Conservation (phyloP, 1,284 basidiomycete species). For the Pascua sp. region DNA sequence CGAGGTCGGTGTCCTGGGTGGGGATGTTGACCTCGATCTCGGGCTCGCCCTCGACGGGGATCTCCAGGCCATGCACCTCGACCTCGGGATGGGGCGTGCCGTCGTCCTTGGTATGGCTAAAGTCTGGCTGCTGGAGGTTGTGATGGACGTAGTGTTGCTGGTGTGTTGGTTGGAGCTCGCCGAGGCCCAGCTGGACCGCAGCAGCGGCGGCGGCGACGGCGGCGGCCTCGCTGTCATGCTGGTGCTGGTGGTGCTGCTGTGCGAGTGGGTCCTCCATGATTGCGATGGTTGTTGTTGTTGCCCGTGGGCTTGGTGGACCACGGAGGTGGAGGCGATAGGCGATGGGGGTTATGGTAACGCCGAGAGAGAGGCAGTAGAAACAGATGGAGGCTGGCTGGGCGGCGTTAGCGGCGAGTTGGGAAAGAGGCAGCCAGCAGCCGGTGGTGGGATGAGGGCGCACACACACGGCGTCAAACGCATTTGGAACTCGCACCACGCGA, state of each 20-base stretch:
- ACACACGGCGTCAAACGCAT: too few relatives aligned
- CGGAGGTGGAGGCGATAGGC: conserved; percentile 22
- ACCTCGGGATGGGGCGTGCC: conserved; percentile 15
- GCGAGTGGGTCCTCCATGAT: conserved; percentile 30
- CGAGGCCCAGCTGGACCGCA: conserved; percentile 31
- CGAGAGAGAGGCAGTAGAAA: conserved; percentile 4
- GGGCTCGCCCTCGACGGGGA: conserved; percentile 17
- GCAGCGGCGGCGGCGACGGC: conserved; percentile 37
- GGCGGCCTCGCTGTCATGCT: conserved; percentile 37
- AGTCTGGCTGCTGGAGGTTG: conserved; percentile 40
- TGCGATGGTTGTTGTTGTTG: conserved; percentile 15
- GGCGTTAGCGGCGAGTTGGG: neutral
- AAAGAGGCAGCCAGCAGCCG: too few relatives aligned
- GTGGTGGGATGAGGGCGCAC: too few relatives aligned
- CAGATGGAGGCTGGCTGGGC: neutral
- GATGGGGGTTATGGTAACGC: conserved; percentile 16
- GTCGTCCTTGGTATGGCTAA: conserved; percentile 29
- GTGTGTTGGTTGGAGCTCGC: conserved; percentile 15
- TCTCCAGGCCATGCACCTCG: conserved; percentile 20
- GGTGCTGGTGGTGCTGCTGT: conserved; percentile 21
- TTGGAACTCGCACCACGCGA: too few relatives aligned
- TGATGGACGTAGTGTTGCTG: conserved; percentile 31
- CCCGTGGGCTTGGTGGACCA: conserved; percentile 14
- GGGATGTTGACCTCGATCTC: conserved; percentile 8
- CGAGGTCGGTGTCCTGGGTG: conserved; percentile 20